Conservation (phyloP, 371 early-diverging fungal genomes). For the Mortierella sp. region DNA sequence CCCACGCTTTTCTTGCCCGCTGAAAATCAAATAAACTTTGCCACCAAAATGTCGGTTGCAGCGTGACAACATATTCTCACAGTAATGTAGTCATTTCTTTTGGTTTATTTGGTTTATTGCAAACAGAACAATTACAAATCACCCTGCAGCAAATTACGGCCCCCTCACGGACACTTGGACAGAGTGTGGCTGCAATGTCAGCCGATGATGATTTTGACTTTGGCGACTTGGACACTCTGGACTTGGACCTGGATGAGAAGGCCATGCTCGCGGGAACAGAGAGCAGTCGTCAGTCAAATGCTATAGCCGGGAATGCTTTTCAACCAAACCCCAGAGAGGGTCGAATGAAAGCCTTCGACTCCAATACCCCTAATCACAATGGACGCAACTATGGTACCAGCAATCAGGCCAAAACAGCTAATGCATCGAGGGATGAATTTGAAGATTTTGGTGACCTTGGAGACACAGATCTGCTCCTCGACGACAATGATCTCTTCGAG, state of each 20-base stretch:
- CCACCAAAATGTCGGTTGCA: not conserved
- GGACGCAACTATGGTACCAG: too few species aligned
- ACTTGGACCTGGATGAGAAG: slow-evolving; percentile 28
- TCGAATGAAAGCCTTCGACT: not conserved
- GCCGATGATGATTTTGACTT: slow-evolving; percentile 36
- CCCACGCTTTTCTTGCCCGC: not conserved
- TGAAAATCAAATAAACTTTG: not conserved
- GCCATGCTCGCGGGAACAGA: slow-evolving; percentile 7
- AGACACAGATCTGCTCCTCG: slow-evolving; percentile 25
- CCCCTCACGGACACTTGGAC: not conserved
- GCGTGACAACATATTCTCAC: not conserved
- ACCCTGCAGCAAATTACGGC: not conserved
- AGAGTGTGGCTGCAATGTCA: slow-evolving; percentile 22
- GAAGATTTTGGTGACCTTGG: slow-evolving; percentile 50
- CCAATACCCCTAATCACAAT: not conserved
- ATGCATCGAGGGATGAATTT: slow-evolving; percentile 29
- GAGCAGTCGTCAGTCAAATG: not conserved
- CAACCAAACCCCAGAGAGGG: not conserved
- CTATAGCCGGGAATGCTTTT: not conserved
- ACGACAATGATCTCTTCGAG: slow-evolving; percentile 28
- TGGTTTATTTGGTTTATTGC: not conserved
- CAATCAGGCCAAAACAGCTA: not conserved
- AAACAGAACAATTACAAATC: not conserved
- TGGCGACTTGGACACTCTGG: slow-evolving; percentile 26
- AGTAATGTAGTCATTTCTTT: not conserved